Evolutionary conservation across 108 stramenopile species (phyloP), one percentile per base, ranked within the genome.

Genomic region (Stephanodiscus triporus): DNA sequence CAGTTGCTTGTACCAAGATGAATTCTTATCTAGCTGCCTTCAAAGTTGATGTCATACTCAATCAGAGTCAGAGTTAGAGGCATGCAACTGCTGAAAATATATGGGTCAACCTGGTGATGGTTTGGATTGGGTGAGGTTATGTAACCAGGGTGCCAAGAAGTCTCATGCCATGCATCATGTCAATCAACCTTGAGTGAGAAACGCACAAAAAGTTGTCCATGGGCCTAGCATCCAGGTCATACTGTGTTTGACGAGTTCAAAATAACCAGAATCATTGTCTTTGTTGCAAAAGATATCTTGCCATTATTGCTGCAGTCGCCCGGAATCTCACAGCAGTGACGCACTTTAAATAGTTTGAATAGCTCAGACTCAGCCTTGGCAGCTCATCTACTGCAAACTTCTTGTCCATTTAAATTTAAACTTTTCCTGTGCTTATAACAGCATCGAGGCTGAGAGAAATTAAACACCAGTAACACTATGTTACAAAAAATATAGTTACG

Each of bases 281-380:
- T n/a, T n/a, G 58, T 61, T 14, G 43, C 2, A 17, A 17, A 8
- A 40, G 11, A 0, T 0, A 40, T 9, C 9, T 45, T 26, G 17
- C 42, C 48, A 14, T 40, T 30, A 6, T 13, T 48, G 27, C 20
- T 34, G 17, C 26, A 50, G 27, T 54, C 50, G 47, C 22, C 22
- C 20, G 36, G 60, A 29, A 16, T 29, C 6, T 66, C 78, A 66
- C 63, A 72, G 59, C 78, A 79, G 19, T 72, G 47, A 26, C 57
- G 40, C 2, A 71, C 65, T 22, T 13, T 37, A 37, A 79, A 72
- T 24, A 79, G 47, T 40, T 79, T 79, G n/a, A 68, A 20, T 2
- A 79, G 27, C 56, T 79, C 71, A 7, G 58, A 4, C 26, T 72
- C 34, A 1, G 57, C 58, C 27, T 19, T 30, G 58, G 51, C 66